These are phyloP conservation scores for Talaromyces nanjingensis DNA, from an alignment of 495 filamentous ascomycete species.

Conservation along the genomic window DNA sequence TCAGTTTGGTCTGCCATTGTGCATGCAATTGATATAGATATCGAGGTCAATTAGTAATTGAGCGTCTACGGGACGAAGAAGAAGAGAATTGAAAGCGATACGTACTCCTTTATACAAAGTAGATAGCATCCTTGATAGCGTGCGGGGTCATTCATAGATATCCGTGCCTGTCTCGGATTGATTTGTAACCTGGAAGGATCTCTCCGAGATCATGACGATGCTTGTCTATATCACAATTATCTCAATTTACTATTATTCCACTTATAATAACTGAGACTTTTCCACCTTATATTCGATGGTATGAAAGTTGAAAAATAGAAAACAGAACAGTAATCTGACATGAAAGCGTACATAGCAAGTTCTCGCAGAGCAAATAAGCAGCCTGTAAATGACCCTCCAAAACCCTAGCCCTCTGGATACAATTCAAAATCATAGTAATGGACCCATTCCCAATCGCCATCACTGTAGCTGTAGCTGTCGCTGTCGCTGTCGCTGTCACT, in stretches of 20 bases:
- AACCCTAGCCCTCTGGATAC: neutral
- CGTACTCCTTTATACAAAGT: too few relatives aligned
- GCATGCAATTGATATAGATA: neutral
- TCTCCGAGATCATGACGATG: neutral
- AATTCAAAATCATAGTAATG: neutral
- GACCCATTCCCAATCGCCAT: neutral
- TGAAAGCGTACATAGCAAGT: too few relatives aligned
- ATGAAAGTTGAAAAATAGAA: neutral
- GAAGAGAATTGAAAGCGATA: neutral
- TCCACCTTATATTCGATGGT: neutral
- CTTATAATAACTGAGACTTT: neutral
- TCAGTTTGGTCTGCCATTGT: constrained; percentile 21
- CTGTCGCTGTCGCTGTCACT: neutral
- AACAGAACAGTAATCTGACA: too few relatives aligned
- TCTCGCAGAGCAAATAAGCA: too few relatives aligned
- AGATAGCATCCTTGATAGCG: neutral
- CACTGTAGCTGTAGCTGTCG: neutral
- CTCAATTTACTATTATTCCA: neutral
- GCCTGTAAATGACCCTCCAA: neutral
- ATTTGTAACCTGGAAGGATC: too few relatives aligned
- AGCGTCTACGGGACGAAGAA: neutral
- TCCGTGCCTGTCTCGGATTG: neutral
- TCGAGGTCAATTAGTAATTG: neutral
- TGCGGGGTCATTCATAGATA: neutral
- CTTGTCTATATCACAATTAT: neutral